Conservation (phyloP, 1,139 yeast genomes). For the Lodderomyces beijingensis region DNA sequence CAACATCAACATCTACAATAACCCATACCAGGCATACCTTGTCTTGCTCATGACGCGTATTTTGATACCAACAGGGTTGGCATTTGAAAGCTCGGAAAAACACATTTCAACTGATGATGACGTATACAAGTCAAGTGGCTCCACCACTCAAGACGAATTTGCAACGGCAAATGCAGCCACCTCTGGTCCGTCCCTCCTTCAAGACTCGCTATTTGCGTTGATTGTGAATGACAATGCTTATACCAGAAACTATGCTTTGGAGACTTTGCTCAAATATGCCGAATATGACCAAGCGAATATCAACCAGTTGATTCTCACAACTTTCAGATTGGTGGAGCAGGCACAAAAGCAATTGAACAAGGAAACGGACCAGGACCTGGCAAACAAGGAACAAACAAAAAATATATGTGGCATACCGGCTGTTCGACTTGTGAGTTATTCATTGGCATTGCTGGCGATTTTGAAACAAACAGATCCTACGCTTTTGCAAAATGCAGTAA, state of each 20-base stretch:
- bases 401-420: constrained; percentile 21
- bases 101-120: constrained; percentile 10
- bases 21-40: constrained; percentile 33
- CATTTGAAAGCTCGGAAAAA: constrained; percentile 22
- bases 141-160: constrained; percentile 12
- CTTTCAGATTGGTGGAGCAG: constrained; percentile 30
- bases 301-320: constrained; percentile 31
- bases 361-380: constrained; percentile 4
- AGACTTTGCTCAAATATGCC: constrained; percentile 30
- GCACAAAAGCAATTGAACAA: constrained; percentile 26
- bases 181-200: constrained; percentile 23
- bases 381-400: neutral
- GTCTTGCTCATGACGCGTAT: constrained; percentile 28
- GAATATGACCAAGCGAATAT: constrained; percentile 31
- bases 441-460: constrained; percentile 36
- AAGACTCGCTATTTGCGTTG: constrained; percentile 29
- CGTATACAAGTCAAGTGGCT: constrained; percentile 4
- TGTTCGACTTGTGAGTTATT: constrained; percentile 28
- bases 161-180: constrained; percentile 15
- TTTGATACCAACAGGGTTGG: constrained; percentile 37
- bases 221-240: constrained; percentile 31
- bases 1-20: constrained; percentile 17
- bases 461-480: constrained; percentile 36
- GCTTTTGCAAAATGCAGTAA: constrained; percentile 37
- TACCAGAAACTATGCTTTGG: constrained; percentile 35